Percentiles rank a stretch among this genome's conserved stretches.
Evolutionary conservation across 495 filamentous ascomycete species (phyloP).

Genomic region (Pyrenula aspistea): DNA sequence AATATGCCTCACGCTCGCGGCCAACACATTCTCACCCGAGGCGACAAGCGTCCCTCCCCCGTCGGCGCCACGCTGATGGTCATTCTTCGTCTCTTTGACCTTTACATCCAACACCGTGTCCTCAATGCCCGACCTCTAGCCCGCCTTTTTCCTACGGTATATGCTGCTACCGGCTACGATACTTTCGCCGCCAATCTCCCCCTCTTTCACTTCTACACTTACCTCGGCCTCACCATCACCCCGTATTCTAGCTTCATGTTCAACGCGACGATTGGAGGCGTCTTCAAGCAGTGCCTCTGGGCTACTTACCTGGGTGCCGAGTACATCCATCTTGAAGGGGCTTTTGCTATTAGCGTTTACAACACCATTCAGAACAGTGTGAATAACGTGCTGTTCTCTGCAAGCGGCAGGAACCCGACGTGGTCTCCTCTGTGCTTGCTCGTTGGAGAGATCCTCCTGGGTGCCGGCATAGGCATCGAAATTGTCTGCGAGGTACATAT

Average conservation of each 20-base stretch:
- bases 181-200: background rate
- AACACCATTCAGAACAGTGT: slow-evolving; percentile 35
- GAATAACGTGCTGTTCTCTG: slow-evolving; percentile 29
- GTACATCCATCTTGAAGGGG: background rate
- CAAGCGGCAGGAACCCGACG: slow-evolving; percentile 24
- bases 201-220: background rate
- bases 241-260: background rate
- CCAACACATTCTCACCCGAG: background rate
- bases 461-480: slow-evolving; percentile 25
- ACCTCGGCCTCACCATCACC: background rate
- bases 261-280: background rate
- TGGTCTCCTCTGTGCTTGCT: slow-evolving; percentile 11
- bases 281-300: background rate
- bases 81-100: background rate
- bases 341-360: slow-evolving; percentile 20
- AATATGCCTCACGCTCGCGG: background rate
- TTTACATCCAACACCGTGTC: background rate
- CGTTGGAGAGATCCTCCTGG: slow-evolving; percentile 9
- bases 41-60: background rate
- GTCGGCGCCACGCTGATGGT: background rate
- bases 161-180: background rate
- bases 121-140: background rate
- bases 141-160: background rate
- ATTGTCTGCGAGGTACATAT: slow-evolving; percentile 1
- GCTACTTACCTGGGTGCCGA: background rate